Evolutionary conservation across 2,329 filamentous ascomycete genomes (phyloP).

Genomic region (Colletotrichum somersetense): DNA sequence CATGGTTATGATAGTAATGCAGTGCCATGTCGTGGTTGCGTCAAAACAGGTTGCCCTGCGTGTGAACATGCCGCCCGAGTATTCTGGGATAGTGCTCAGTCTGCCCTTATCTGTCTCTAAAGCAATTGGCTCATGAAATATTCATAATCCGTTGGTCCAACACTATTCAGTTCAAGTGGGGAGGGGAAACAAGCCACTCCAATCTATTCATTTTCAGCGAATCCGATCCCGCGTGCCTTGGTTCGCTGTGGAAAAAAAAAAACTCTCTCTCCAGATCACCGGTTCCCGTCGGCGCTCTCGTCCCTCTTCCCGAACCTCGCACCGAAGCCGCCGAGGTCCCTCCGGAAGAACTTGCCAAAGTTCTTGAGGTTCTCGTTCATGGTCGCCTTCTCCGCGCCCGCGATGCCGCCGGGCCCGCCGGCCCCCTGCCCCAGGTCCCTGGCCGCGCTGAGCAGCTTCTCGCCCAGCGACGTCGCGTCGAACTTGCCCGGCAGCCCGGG

Average conservation of each 20-base stretch:
- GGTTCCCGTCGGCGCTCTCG: slow-evolving; percentile 51
- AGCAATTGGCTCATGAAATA: background rate
- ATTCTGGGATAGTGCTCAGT: background rate
- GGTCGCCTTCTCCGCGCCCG: slow-evolving; percentile 70
- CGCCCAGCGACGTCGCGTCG: slow-evolving; percentile 85
- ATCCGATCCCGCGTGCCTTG: background rate
- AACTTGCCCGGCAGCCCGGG: slow-evolving; percentile 69
- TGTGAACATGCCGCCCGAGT: background rate
- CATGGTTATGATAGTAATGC: slow-evolving; percentile 32
- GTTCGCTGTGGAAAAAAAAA: background rate
- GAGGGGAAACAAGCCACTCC: background rate
- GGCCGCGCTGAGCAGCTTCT: slow-evolving; percentile 88
- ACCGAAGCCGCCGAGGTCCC: slow-evolving; percentile 84
- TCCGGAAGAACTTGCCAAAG: slow-evolving; percentile 94
- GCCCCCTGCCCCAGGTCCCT: slow-evolving; percentile 77
- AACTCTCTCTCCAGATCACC: slow-evolving; percentile 30
- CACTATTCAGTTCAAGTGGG: background rate
- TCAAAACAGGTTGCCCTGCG: background rate
- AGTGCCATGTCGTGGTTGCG: slow-evolving; percentile 10
- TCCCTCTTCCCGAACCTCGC: slow-evolving; percentile 77
- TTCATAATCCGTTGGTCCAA: background rate
- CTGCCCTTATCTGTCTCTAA: background rate
- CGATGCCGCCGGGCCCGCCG: slow-evolving; percentile 50
- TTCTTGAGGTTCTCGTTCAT: slow-evolving; percentile 96
- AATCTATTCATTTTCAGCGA: background rate